Base-by-base conservation (phyloP, 352 stramenopile species). In the Globisporangium rhizosaccharum region DNA sequence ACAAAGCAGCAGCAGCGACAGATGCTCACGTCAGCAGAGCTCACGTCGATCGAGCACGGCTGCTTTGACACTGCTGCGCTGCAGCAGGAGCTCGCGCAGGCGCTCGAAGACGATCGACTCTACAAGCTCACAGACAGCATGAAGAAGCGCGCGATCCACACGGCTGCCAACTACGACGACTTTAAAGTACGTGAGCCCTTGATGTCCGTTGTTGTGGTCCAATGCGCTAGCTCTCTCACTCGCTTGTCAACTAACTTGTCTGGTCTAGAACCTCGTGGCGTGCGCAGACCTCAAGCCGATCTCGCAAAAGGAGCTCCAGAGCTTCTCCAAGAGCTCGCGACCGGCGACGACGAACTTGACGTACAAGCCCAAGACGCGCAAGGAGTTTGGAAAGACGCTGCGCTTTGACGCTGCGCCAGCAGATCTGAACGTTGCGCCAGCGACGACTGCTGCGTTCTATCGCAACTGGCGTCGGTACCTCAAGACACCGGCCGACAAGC, bases 101-200 rank as follows among this genome's bases (percentile, higher is more conserved):
- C 86, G 45, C 70, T 95, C 2, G 82, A 95, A 52, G 82, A 90
- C 20, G 84, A 94, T 46, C 82, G 86, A 46, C 56, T 88, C 25
- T 95, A 95, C 67, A 91, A 90, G 58, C 71, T 85, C 42, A 95
- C 86, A 0, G 86, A 95, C 67, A 79, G 61, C 48, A 90, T 90
- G 78, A 95, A 95, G 68, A 95, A 95, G 63, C 86, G 84, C 5
- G 86, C 86, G 50, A 95, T 94, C 62, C 84, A 92, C 62, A 92
- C 82, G 0, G 84, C 86, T 2, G 65, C 71, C 6, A 93, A 66
- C 71, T 95, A 94, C 64, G 82, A 95, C 57, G 86, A 95, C 55
- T 93, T 95, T 65, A 90, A 88, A 68, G 85, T 92, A 30, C 36
- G 36, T 25, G 30, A 25, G 25, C 48, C 25, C 30, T 45, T 9